These are phyloP conservation scores for Candida wancherniae DNA, from an alignment of 805 yeast genomes.

Conservation along the genomic window DNA sequence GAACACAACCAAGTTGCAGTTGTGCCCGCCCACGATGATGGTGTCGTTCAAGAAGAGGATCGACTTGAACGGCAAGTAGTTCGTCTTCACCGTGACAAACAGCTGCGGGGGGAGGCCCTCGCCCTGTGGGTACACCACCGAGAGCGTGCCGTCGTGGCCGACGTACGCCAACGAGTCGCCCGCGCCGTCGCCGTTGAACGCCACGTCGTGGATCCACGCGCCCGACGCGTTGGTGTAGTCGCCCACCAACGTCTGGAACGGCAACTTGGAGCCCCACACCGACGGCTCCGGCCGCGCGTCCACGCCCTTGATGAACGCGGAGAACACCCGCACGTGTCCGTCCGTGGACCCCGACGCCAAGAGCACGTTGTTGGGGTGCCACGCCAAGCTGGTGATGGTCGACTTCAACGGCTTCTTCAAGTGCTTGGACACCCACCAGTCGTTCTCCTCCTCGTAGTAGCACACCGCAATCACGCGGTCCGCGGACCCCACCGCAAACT, in stretches of 20 bases:
- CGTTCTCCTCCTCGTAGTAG: slow-evolving; percentile 91
- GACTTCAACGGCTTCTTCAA: slow-evolving; percentile 92
- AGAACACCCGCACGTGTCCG: slow-evolving; percentile 85
- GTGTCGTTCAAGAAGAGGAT: slow-evolving; percentile 63
- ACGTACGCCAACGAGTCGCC: slow-evolving; percentile 68
- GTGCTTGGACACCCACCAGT: slow-evolving; percentile 99
- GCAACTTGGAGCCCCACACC: slow-evolving; percentile 92
- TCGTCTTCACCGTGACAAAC: slow-evolving; percentile 54
- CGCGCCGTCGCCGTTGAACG: slow-evolving; percentile 70
- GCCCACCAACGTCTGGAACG: slow-evolving; percentile 88
- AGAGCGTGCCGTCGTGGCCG: slow-evolving; percentile 82
- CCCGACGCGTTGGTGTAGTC: slow-evolving; percentile 66
- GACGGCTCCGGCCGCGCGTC: slow-evolving; percentile 78
- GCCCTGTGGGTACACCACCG: slow-evolving; percentile 72
- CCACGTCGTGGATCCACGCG: slow-evolving; percentile 89
- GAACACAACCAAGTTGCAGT: slow-evolving; percentile 84
- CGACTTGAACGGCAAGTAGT: slow-evolving; percentile 75
- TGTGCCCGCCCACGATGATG: slow-evolving; percentile 85
- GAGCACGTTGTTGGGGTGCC: slow-evolving; percentile 93
- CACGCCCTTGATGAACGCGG: slow-evolving; percentile 82
- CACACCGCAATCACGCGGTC: slow-evolving; percentile 94
- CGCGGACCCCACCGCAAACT: slow-evolving; percentile 96
- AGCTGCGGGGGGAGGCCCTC: slow-evolving; percentile 59
- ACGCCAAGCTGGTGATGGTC: slow-evolving; percentile 73
- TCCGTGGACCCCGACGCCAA: slow-evolving; percentile 91